Conservation (phyloP, 2,329 filamentous ascomycete species). For the Fusarium oligoseptatum region DNA sequence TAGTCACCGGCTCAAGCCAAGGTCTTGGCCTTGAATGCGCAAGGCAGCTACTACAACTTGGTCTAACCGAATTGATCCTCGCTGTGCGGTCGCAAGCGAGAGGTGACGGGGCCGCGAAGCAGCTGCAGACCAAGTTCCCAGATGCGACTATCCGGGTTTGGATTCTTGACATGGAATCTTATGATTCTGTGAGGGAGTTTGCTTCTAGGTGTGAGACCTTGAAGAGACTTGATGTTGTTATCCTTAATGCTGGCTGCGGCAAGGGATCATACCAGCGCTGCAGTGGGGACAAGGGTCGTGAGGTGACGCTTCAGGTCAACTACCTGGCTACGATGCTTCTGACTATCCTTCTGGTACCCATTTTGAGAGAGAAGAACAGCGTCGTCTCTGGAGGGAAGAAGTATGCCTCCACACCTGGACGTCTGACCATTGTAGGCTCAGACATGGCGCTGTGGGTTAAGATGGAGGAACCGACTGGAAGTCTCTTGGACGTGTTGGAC, state of each 20-base stretch:
- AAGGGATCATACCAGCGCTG: neutral
- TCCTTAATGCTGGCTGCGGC: neutral
- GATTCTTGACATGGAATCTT: constrained; percentile 24
- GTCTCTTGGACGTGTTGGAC: neutral
- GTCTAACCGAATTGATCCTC: neutral
- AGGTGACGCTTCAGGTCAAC: constrained; percentile 12
- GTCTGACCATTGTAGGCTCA: constrained; percentile 46
- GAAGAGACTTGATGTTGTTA: neutral
- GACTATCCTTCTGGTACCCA: neutral
- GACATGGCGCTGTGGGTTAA: constrained; percentile 40
- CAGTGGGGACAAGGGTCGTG: neutral
- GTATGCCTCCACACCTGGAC: constrained; percentile 32
- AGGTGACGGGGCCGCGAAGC: neutral
- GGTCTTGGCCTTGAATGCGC: constrained; percentile 60
- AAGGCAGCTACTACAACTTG: constrained; percentile 44
- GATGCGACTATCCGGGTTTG: constrained; percentile 13
- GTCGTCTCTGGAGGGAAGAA: constrained; percentile 30
- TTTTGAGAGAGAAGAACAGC: neutral
- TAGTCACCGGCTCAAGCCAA: constrained; percentile 60
- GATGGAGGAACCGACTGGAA: constrained; percentile 24
- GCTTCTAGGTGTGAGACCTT: neutral
- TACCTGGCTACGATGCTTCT: constrained; percentile 10
- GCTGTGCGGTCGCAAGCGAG: neutral
- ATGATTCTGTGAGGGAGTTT: constrained; percentile 1
- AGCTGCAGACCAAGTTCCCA: constrained; percentile 7